These are phyloP conservation scores for Beauveria medogensis DNA, from an alignment of 2,329 filamentous ascomycete species.

Conservation along the genomic window DNA sequence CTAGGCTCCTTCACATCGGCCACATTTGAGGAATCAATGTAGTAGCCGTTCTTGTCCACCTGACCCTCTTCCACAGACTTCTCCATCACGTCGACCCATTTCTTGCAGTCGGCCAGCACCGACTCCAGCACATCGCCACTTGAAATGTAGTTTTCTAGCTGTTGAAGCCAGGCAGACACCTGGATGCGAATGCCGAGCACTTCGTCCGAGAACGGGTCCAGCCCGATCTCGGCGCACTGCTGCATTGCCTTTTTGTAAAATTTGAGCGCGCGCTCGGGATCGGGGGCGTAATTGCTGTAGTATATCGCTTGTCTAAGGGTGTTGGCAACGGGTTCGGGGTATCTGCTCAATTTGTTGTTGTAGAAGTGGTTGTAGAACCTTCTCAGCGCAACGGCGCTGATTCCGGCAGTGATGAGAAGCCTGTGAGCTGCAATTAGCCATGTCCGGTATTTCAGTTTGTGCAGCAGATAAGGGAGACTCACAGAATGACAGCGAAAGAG, in stretches of 20 bases:
- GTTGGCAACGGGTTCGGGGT: slow-evolving; percentile 64
- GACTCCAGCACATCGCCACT: slow-evolving; percentile 72
- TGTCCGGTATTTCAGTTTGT: background rate
- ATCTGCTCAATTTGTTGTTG: slow-evolving; percentile 45
- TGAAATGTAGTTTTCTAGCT: slow-evolving; percentile 59
- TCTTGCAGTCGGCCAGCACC: slow-evolving; percentile 60
- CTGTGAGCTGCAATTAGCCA: slow-evolving; percentile 15
- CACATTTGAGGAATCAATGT: slow-evolving; percentile 15
- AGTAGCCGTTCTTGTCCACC: slow-evolving; percentile 31
- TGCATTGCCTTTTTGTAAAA: slow-evolving; percentile 76
- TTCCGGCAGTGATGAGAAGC: slow-evolving; percentile 21
- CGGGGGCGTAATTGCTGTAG: slow-evolving; percentile 69
- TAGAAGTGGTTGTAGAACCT: slow-evolving; percentile 50
- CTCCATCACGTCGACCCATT: slow-evolving; percentile 51
- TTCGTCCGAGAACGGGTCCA: slow-evolving; percentile 88
- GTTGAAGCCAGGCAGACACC: slow-evolving; percentile 71
- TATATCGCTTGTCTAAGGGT: slow-evolving; percentile 79
- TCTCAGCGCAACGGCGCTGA: slow-evolving; percentile 25
- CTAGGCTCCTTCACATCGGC: slow-evolving; percentile 2
- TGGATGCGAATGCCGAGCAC: slow-evolving; percentile 84
- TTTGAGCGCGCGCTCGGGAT: slow-evolving; percentile 69
- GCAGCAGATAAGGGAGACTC: slow-evolving; percentile 8
- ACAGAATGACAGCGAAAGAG: slow-evolving; percentile 25
- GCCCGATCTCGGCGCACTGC: slow-evolving; percentile 60
- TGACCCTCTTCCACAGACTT: slow-evolving; percentile 39